Evolutionary conservation across 495 filamentous ascomycete species (phyloP), one percentile per base, ranked within the genome.

Genomic region (Lentithecium fluviatile): DNA sequence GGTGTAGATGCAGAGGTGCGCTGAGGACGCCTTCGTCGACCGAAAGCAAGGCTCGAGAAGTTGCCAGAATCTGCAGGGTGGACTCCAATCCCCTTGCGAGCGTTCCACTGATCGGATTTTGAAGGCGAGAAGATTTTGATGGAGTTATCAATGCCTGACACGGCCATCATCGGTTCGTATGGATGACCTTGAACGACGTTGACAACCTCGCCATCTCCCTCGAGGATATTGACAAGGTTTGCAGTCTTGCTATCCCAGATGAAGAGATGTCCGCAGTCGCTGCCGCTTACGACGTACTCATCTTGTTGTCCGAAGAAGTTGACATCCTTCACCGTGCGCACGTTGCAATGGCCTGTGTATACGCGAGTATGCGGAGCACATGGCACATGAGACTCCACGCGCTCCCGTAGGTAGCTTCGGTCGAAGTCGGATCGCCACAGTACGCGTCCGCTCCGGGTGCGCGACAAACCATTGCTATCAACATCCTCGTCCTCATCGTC

Each of bases 131-230:
- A 90, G 23, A 90, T 84, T 61, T 90, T 90, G 74, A 90, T 83
- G 1, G 87, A 89, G 38, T 84, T 81, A 63, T 90, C 87, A 32
- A 90, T 90, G 17, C 87, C 87, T 0, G 84, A 86, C 8, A 82
- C 84, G 1, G 87, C 87, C 29, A 90, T 74, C 45, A 82, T 81
- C 0, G 87, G 86, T 64, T 90, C 87, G 67, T 87, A 87, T 1
- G 87, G 87, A 63, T 89, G 67, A 82, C 83, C 82, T 77, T 86
- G 83, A 23, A 88, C 77, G 38, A 90, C 87, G 63, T 90, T 90
- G 42, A 89, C 87, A 10, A 87, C 84, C 56, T 90, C 87, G 32
- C 81, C 82, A 68, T 90, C 87, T 0, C 82, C 87, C 64, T 88
- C 80, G 15, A 89, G 76, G 21, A 90, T 85, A 61, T 88, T 87